These are phyloP conservation scores for Coemansia nantahalensis DNA, from an alignment of 192 early-diverging fungal species.

Conservation along the genomic window DNA sequence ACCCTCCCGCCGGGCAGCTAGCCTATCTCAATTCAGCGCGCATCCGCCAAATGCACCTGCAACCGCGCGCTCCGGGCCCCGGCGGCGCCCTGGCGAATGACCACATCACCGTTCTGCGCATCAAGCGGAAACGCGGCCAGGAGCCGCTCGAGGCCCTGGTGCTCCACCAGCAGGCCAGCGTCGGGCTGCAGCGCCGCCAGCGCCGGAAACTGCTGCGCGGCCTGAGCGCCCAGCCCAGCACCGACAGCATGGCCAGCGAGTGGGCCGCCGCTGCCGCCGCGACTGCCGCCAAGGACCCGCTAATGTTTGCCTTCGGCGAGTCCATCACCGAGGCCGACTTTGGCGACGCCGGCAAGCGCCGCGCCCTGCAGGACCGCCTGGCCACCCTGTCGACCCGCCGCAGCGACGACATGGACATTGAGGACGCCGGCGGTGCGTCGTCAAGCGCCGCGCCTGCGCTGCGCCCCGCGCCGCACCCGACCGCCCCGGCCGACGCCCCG, in stretches of 20 bases:
- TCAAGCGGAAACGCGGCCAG: constrained; percentile 73
- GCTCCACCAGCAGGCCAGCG: constrained; percentile 25
- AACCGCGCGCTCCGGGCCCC: not conserved
- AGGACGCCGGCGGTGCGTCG: not conserved
- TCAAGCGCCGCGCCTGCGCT: not conserved
- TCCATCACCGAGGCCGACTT: constrained; percentile 66
- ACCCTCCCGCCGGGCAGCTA: no score
- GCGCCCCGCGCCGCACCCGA: not conserved
- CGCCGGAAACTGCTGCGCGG: constrained; percentile 8
- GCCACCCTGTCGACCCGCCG: constrained; percentile 10
- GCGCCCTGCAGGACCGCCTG: constrained; percentile 52
- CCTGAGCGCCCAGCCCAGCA: constrained; percentile 1
- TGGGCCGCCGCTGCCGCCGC: no score
- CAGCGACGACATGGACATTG: constrained; percentile 15
- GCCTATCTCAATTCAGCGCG: no score
- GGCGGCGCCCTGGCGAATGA: not conserved
- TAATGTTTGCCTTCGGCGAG: constrained; percentile 64
- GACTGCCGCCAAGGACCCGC: constrained; percentile 14
- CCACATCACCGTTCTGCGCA: constrained; percentile 63
- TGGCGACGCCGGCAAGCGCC: constrained; percentile 51
- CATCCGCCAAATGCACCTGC: constrained; percentile 2
- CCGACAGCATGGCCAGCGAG: constrained; percentile 17
- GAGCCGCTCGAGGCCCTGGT: constrained; percentile 69
- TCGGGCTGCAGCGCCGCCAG: constrained; percentile 4
- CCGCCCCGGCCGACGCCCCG: not conserved